Evolutionary conservation across 2,329 filamentous ascomycete species (phyloP).

Genomic region (Periconia macrospinosa): DNA sequence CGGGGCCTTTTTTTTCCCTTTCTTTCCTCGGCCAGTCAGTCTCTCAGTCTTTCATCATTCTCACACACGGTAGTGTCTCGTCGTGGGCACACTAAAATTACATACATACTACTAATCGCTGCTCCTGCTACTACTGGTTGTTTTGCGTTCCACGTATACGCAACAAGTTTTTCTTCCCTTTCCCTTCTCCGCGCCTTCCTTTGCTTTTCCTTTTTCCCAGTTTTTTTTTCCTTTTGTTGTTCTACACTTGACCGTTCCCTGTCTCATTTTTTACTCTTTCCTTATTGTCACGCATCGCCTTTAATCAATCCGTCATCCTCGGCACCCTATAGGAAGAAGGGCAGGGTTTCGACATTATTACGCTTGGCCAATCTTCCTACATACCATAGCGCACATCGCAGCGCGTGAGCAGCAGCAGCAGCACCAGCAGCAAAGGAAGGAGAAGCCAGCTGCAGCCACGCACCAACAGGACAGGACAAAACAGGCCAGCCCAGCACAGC

Average conservation of each 20-base stretch:
- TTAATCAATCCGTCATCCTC: neutral
- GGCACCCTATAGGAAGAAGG: neutral
- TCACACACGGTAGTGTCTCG: slow-evolving; percentile 1
- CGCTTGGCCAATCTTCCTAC: too few species aligned
- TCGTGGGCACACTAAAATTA: neutral
- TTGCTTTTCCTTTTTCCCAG: neutral
- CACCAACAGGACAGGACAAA: neutral
- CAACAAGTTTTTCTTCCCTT: neutral
- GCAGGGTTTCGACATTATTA: neutral
- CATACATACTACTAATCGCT: neutral
- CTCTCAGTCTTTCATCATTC: neutral
- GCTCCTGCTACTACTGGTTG: neutral
- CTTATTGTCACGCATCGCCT: neutral
- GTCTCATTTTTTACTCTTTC: neutral
- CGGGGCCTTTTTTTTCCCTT: neutral
- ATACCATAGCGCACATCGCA: too few species aligned
- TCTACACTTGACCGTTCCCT: neutral
- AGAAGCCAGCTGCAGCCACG: neutral
- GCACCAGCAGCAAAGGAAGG: neutral
- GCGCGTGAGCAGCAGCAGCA: too few species aligned
- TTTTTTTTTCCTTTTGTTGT: neutral
- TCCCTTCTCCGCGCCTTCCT: neutral
- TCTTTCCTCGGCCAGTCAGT: slow-evolving; percentile 3
- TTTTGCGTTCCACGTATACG: neutral
- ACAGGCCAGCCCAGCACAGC: too few species aligned